phyloP scores from a whole-genome alignment of 2,329 filamentous ascomycete species.

The Fusarium euwallaceae region DNA sequence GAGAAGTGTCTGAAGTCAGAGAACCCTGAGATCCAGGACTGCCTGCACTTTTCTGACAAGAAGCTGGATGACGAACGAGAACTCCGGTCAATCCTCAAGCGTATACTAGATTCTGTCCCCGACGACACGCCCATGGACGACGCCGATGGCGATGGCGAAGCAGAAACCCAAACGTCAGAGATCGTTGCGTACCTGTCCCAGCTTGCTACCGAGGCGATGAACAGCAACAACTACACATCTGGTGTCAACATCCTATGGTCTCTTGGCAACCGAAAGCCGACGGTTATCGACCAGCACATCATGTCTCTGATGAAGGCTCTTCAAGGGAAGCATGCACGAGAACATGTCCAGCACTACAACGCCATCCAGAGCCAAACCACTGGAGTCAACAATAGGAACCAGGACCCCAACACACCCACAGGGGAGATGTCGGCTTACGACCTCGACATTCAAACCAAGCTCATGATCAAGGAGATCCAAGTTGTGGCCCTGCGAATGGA shows the following conservation, averaged over 20 bases:
- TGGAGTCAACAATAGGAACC: slow-evolving; percentile 57
- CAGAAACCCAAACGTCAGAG: slow-evolving; percentile 85
- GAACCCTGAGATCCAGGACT: slow-evolving; percentile 93
- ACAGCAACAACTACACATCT: slow-evolving; percentile 83
- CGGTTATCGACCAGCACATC: slow-evolving; percentile 92
- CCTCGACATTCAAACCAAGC: slow-evolving; percentile 86
- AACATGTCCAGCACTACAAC: slow-evolving; percentile 86
- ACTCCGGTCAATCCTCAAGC: slow-evolving; percentile 80
- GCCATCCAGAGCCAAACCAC: slow-evolving; percentile 66
- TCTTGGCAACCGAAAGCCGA: slow-evolving; percentile 84
- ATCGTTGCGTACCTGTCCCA: slow-evolving; percentile 87
- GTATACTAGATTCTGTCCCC: slow-evolving; percentile 90
- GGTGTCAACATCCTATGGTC: slow-evolving; percentile 96
- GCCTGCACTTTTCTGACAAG: slow-evolving; percentile 80
- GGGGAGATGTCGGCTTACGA: slow-evolving; percentile 79
- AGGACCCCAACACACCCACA: slow-evolving; percentile 66
- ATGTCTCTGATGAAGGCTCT: slow-evolving; percentile 91
- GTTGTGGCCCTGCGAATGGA: slow-evolving; percentile 94
- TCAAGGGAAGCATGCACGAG: slow-evolving; percentile 90
- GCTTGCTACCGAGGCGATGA: slow-evolving; percentile 90
- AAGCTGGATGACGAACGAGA: slow-evolving; percentile 77
- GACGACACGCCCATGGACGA: slow-evolving; percentile 79
- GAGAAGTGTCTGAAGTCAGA: slow-evolving; percentile 92
- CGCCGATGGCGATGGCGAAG: slow-evolving; percentile 85
- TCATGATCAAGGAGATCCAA: slow-evolving; percentile 96